Conservation (phyloP, 2,329 filamentous ascomycete species). For the Clarireedia monteithiana region DNA sequence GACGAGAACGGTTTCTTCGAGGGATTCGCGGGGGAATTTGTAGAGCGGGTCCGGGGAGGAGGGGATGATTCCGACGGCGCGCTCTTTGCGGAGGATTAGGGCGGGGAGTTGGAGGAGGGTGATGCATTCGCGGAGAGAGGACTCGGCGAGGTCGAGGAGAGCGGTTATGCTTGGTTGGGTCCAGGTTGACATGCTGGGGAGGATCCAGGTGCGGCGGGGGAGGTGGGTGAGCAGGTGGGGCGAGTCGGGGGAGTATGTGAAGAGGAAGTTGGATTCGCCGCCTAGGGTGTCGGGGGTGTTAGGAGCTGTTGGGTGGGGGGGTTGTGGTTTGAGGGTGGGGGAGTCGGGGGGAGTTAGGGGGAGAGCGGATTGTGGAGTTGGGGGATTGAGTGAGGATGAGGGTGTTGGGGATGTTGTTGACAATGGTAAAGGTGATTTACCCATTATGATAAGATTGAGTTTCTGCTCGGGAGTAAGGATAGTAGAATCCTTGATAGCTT, state of each 20-base stretch:
- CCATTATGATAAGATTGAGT: slow-evolving; percentile 81
- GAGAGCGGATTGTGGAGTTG: no score
- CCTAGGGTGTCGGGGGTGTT: slow-evolving; percentile 31
- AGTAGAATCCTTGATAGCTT: slow-evolving; percentile 58
- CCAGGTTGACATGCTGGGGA: slow-evolving; percentile 72
- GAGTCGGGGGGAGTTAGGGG: no score
- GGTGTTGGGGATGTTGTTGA: background rate
- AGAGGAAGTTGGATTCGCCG: slow-evolving; percentile 93
- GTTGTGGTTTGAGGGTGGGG: background rate
- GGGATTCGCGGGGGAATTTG: slow-evolving; percentile 74
- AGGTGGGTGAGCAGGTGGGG: slow-evolving; percentile 63
- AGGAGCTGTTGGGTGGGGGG: background rate
- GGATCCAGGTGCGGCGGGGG: slow-evolving; percentile 60
- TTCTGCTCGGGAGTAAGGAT: slow-evolving; percentile 59
- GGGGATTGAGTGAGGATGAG: background rate
- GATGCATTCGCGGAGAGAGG: slow-evolving; percentile 74
- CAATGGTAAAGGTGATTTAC: slow-evolving; percentile 11
- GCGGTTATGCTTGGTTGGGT: slow-evolving; percentile 66
- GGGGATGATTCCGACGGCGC: slow-evolving; percentile 73
- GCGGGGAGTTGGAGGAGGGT: slow-evolving; percentile 73
- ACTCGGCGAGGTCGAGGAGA: slow-evolving; percentile 85
- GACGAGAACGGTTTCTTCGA: slow-evolving; percentile 93
- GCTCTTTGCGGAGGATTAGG: slow-evolving; percentile 75
- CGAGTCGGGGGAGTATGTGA: slow-evolving; percentile 61
- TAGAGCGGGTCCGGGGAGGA: slow-evolving; percentile 42